Evolutionary conservation across 73 alveolate genomes (phyloP).

Genomic region (Paraurostyla sp.): DNA sequence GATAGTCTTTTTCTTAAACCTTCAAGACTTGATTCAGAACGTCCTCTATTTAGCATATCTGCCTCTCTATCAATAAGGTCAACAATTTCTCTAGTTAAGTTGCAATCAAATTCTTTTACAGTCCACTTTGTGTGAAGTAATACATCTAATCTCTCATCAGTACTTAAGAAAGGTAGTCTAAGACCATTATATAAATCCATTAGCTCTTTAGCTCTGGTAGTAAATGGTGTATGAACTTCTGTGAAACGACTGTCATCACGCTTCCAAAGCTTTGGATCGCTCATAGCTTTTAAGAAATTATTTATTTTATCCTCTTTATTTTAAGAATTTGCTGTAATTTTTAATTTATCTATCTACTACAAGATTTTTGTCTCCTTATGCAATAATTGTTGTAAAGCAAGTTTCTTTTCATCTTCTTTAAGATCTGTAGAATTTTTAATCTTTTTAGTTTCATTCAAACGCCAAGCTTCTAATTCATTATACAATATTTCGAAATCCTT

Average conservation of each 20-base stretch:
- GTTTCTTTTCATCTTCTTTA: constrained; percentile 93
- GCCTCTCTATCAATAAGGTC: constrained; percentile 99
- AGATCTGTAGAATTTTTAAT: constrained; percentile 90
- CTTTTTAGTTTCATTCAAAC: constrained; percentile 94
- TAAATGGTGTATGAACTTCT: constrained; percentile 97
- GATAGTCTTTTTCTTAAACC: constrained; percentile 98
- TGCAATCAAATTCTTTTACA: constrained; percentile 98
- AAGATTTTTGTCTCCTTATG: constrained; percentile 98
- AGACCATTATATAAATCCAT: constrained; percentile 98
- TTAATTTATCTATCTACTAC: constrained; percentile 98
- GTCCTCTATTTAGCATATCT: constrained; percentile 99
- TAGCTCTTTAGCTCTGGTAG: constrained; percentile 97
- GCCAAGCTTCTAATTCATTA: constrained; percentile 98
- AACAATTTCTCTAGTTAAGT: constrained; percentile 97
- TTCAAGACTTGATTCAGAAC: constrained; percentile 97
- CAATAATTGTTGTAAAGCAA: constrained; percentile 94
- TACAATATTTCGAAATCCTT: constrained; percentile 97
- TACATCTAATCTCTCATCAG: constrained; percentile 98
- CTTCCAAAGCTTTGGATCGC: constrained; percentile 95
- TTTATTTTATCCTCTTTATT: constrained; percentile 96
- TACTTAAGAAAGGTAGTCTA: constrained; percentile 86
- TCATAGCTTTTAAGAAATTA: constrained; percentile 93
- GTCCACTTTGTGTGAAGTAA: constrained; percentile 98
- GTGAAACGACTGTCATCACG: constrained; percentile 93
- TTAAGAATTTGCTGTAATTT: constrained; percentile 93